Evolutionary conservation across 306 rosid genomes (phyloP), one percentile per base, ranked within the genome.

Genomic region (Quercus berberidifolia): DNA sequence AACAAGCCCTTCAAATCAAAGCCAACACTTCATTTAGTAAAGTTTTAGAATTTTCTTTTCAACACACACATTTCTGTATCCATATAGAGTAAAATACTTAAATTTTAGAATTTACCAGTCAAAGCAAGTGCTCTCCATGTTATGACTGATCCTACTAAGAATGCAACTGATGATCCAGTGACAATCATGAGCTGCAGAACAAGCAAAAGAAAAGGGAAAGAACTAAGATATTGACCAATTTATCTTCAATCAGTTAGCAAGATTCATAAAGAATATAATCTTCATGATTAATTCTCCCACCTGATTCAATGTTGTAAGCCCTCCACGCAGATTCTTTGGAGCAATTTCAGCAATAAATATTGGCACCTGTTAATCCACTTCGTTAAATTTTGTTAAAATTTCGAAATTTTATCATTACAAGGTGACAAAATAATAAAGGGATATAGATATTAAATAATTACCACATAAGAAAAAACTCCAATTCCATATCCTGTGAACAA

Each of bases 381-480:
- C 65, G 56, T n/a, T 55, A 7, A n/a, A 28, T 77, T 60, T 72
- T 77, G 35, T 72, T 76, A 78, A 60, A 41, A 73, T 17, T 58
- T 68, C 35, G 70, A 51, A 77, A 60, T 74, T 57, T 63, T 51
- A 28, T 55, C 23, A 23, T 52, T 12, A 70, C 76, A 74, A 69
- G 17, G 33, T 41, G 51, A 31, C 51, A 71, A 76, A 70, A 33
- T 8, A 75, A 26, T 13, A 60, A 30, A 7, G 7, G 35, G 31
- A 58, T 5, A 35, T 65, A 41, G 28, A 71, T 23, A 59, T 71
- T 19, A 80, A 62, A 12, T n/a, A 73, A 21, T 81, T 89, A 92
- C 98, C 98, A 89, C 98, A 31, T 89, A 93, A 54, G 98, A 91
- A 82, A 91, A 81, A 68, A 90, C 77, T 81, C 98, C 98, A 78